phyloP scores from a whole-genome alignment of 2,329 filamentous ascomycete genomes.

The Penicillium sp. region DNA sequence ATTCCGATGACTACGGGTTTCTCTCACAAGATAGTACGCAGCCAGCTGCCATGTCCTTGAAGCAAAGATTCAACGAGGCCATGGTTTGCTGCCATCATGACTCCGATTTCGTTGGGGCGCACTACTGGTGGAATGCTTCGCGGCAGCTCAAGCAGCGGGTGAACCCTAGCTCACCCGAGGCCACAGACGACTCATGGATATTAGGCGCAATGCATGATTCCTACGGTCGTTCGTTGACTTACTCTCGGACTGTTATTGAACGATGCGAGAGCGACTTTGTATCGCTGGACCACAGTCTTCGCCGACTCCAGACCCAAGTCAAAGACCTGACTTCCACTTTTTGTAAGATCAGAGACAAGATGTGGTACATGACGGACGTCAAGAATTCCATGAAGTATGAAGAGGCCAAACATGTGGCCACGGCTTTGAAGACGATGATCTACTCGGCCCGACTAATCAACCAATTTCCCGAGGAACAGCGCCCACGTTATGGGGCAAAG shows the following conservation, averaged over 20 bases:
- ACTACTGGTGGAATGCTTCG: constrained; percentile 79
- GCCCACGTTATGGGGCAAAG: constrained; percentile 45
- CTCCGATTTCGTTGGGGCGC: constrained; percentile 77
- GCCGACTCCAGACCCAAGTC: constrained; percentile 69
- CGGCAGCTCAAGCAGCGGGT: constrained; percentile 64
- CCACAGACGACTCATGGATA: constrained; percentile 64
- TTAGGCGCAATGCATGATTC: constrained; percentile 69
- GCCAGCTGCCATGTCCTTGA: constrained; percentile 26
- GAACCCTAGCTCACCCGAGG: constrained; percentile 49
- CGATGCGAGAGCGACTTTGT: constrained; percentile 54
- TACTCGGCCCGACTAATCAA: constrained; percentile 45
- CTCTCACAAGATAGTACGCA: constrained; percentile 3
- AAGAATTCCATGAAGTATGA: constrained; percentile 85
- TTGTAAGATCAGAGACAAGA: constrained; percentile 80
- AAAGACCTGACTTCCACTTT: constrained; percentile 71
- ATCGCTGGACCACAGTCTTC: constrained; percentile 77
- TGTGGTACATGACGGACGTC: constrained; percentile 97
- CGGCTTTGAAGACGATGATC: constrained; percentile 86
- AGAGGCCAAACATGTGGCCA: constrained; percentile 77
- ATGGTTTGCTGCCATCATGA: constrained; percentile 72
- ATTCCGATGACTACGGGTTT: constrained; percentile 41
- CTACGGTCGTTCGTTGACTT: constrained; percentile 33
- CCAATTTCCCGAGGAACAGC: constrained; percentile 31
- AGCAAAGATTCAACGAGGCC: constrained; percentile 57
- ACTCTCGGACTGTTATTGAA: constrained; percentile 33